Evolutionary conservation across 768 basidiomycete species (phyloP).

Genomic region (Collybiopsis luxurians): DNA sequence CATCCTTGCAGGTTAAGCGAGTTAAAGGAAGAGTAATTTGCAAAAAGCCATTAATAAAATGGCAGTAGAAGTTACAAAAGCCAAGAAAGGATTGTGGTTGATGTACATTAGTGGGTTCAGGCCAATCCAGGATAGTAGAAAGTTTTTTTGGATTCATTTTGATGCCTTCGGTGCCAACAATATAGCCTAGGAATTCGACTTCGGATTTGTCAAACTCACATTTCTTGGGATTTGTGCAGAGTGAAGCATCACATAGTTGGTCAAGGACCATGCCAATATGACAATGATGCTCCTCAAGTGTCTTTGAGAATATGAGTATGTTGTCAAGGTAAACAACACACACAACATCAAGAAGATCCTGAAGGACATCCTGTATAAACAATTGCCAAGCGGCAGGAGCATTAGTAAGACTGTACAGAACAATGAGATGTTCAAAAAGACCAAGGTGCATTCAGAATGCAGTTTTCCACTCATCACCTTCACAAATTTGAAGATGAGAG

Average conservation of each 20-base stretch:
- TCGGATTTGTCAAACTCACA: slow-evolving; percentile 32
- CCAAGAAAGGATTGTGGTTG: too few species aligned
- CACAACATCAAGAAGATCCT: slow-evolving; percentile 33
- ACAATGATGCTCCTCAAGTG: slow-evolving; percentile 28
- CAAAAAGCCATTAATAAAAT: too few species aligned
- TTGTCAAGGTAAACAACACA: slow-evolving; percentile 43
- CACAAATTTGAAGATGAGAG: too few species aligned
- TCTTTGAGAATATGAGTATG: slow-evolving; percentile 40
- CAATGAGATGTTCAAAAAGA: too few species aligned
- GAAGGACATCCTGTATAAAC: slow-evolving; percentile 38
- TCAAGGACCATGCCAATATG: slow-evolving; percentile 32
- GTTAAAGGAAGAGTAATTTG: too few species aligned
- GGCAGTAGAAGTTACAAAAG: too few species aligned
- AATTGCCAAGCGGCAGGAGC: slow-evolving; percentile 40
- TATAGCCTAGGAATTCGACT: slow-evolving; percentile 41
- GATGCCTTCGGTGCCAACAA: slow-evolving; percentile 22
- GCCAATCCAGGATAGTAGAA: too few species aligned
- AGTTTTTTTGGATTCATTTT: slow-evolving; percentile 37
- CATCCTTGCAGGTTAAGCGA: too few species aligned
- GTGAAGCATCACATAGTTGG: slow-evolving; percentile 20
- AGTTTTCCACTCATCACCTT: too few species aligned
- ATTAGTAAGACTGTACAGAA: slow-evolving; percentile 36
- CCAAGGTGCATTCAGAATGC: too few species aligned
- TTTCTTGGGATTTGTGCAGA: slow-evolving; percentile 37
- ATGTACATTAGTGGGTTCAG: too few species aligned